Conservation (phyloP, 2,329 filamentous ascomycete genomes). For the Epicoccum sorghinum region DNA sequence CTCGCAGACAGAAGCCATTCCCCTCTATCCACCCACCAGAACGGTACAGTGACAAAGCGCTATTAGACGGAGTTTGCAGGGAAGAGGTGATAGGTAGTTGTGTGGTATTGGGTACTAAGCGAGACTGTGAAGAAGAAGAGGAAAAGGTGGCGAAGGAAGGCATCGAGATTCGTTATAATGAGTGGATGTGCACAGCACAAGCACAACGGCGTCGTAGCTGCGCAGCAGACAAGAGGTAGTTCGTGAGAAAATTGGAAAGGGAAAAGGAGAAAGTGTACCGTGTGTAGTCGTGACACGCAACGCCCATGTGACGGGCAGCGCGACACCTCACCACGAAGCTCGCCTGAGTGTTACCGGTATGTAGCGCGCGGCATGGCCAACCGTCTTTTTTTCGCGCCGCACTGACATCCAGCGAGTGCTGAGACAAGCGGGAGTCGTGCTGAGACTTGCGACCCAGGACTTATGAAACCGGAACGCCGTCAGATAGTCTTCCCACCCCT, state of each 20-base stretch:
- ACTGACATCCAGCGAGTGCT: neutral
- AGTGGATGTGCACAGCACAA: slow-evolving; percentile 12
- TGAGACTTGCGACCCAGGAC: neutral
- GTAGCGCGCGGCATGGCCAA: no score
- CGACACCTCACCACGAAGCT: no score
- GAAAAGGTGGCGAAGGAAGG: neutral
- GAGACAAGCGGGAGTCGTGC: neutral
- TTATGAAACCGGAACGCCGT: slow-evolving; percentile 15
- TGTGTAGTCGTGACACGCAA: no score
- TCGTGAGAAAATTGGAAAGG: neutral
- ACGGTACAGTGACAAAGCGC: no score
- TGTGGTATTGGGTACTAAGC: no score
- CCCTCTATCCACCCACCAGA: no score
- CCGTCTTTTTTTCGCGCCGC: no score
- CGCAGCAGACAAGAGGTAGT: neutral
- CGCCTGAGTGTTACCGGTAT: no score
- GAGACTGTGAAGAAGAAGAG: neutral
- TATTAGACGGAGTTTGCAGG: no score
- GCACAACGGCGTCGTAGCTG: slow-evolving; percentile 1
- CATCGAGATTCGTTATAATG: slow-evolving; percentile 1
- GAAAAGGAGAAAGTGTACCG: neutral
- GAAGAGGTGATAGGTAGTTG: no score
- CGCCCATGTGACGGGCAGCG: no score
- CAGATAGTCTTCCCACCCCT: neutral
- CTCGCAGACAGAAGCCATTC: no score